These are phyloP conservation scores for Solanum corneliomulleri DNA, from an alignment of 257 asterid species.

Conservation along the genomic window DNA sequence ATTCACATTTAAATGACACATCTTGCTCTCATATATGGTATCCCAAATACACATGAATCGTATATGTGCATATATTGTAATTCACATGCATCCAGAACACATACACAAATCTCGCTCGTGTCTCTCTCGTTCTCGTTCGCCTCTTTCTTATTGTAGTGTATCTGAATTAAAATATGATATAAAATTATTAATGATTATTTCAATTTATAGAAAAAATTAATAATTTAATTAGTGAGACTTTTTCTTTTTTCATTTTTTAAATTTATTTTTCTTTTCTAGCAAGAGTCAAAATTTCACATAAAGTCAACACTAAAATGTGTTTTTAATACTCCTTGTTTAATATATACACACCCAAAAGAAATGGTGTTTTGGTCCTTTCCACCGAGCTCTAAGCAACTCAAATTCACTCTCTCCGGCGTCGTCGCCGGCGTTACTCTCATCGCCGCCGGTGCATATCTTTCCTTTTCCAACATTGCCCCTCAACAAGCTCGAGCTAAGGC, in stretches of 20 bases:
- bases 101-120: too few relatives aligned
- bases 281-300: background rate
- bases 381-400: slow-evolving; percentile 25
- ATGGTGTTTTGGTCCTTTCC: slow-evolving; percentile 29
- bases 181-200: too few relatives aligned
- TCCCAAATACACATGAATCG: background rate
- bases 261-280: background rate
- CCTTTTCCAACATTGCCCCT: slow-evolving; percentile 36
- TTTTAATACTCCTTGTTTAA: too few relatives aligned
- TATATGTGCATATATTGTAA: too few relatives aligned
- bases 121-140: fast-evolving
- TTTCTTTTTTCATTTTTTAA: background rate
- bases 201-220: too few relatives aligned
- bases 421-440: slow-evolving; percentile 25
- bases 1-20: too few relatives aligned
- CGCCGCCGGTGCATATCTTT: slow-evolving; percentile 33
- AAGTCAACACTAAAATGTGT: background rate
- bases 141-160: too few relatives aligned
- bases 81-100: fast-evolving
- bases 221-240: too few relatives aligned
- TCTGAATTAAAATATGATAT: too few relatives aligned
- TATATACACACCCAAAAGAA: background rate
- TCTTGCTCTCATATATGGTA: background rate
- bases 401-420: slow-evolving; percentile 29
- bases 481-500: slow-evolving; percentile 47